Conservation (phyloP, 73 alveolate genomes). For the Breviolum minutum region DNA sequence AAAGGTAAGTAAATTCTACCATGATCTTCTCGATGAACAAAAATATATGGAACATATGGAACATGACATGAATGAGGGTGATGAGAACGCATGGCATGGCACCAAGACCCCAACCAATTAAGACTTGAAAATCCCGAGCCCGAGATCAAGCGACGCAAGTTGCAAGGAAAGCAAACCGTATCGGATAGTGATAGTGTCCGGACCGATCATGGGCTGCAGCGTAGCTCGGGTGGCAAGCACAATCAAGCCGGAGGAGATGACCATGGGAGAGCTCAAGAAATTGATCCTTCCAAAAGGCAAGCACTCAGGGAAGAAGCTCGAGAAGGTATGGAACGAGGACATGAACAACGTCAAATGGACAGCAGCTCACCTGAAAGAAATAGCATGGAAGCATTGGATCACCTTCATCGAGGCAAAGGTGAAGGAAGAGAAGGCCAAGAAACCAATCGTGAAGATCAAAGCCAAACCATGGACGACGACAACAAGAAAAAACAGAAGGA, state of each 20-base stretch:
- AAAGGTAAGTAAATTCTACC: neutral
- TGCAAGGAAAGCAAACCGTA: neutral
- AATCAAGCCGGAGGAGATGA: neutral
- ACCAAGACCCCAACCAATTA: neutral
- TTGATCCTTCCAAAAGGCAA: neutral
- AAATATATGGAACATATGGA: neutral
- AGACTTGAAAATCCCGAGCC: neutral
- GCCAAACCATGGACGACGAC: neutral
- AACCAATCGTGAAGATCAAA: neutral
- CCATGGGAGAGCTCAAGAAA: neutral
- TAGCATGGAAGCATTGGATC: neutral
- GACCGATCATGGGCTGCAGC: neutral
- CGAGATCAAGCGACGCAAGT: neutral
- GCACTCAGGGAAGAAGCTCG: neutral
- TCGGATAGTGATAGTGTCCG: neutral
- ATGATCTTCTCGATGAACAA: neutral
- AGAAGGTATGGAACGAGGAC: neutral
- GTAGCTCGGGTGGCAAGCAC: neutral
- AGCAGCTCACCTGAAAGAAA: neutral
- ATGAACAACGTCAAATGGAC: neutral
- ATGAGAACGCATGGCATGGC: neutral
- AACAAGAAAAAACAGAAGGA: too few species aligned
- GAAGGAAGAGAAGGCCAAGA: neutral
- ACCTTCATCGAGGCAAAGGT: neutral
- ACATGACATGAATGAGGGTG: neutral